phyloP scores from a whole-genome alignment of 768 basidiomycete genomes.

The Suillus plorans region DNA sequence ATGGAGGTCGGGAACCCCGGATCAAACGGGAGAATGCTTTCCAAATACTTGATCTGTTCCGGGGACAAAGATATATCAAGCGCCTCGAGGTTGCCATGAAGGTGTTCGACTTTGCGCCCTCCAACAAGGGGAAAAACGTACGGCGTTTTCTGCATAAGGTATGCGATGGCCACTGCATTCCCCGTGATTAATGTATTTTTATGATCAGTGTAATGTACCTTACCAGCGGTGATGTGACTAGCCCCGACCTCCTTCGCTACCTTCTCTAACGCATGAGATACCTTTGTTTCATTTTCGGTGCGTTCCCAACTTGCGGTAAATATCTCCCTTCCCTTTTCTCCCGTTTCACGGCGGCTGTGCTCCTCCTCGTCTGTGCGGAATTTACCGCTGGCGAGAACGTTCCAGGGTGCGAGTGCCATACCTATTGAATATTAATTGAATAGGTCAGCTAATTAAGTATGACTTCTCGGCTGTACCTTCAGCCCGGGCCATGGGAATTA shows the following conservation, averaged over 20 bases:
- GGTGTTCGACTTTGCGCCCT: slow-evolving; percentile 37
- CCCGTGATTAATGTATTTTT: neutral
- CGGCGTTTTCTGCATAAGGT: slow-evolving; percentile 39
- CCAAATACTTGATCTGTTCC: slow-evolving; percentile 33
- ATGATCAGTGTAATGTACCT: neutral
- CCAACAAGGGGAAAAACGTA: slow-evolving; percentile 38
- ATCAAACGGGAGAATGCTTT: slow-evolving; percentile 31
- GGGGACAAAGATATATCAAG: slow-evolving; percentile 31
- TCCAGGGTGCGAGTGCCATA: slow-evolving; percentile 39
- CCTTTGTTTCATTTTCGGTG: slow-evolving; percentile 40
- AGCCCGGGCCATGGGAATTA: slow-evolving; percentile 35
- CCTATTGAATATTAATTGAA: slow-evolving; percentile 10
- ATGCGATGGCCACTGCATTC: slow-evolving; percentile 35
- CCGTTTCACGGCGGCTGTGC: slow-evolving; percentile 22
- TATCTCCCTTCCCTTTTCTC: slow-evolving; percentile 27
- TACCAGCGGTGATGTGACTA: slow-evolving; percentile 40
- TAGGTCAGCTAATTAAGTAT: neutral
- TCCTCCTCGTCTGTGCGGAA: slow-evolving; percentile 34
- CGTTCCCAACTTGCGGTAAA: slow-evolving; percentile 42
- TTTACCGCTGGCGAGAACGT: slow-evolving; percentile 34
- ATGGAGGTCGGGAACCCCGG: slow-evolving; percentile 33
- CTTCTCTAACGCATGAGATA: slow-evolving; percentile 46
- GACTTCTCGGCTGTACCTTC: slow-evolving; percentile 16
- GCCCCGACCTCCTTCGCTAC: slow-evolving; percentile 51
- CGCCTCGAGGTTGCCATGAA: slow-evolving; percentile 36